Evolutionary conservation across 129 eudicot species (phyloP).

Genomic region (Artemisia tridentata): DNA sequence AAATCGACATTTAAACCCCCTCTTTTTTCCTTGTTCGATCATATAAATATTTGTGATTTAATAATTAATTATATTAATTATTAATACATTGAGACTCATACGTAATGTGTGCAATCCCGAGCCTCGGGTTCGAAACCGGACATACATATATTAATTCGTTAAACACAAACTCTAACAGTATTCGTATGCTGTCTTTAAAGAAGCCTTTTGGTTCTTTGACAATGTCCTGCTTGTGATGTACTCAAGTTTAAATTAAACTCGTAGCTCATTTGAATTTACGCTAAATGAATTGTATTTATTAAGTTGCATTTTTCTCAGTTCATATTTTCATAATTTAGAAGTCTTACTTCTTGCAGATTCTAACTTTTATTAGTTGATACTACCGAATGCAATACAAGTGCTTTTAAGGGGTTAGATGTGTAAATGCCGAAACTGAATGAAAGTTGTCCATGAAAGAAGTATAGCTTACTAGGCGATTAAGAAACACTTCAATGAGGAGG

Average conservation of each 20-base stretch:
- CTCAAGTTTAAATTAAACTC: not conserved
- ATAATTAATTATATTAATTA: too few relatives aligned
- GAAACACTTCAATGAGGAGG: conserved; percentile 61
- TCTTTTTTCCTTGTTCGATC: too few relatives aligned
- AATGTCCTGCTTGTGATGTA: not conserved
- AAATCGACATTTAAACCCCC: too few relatives aligned
- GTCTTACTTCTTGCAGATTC: not conserved
- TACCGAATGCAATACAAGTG: not conserved
- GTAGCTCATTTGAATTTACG: not conserved
- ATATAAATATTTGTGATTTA: too few relatives aligned
- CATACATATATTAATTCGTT: too few relatives aligned
- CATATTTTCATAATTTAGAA: not conserved
- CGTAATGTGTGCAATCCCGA: too few relatives aligned
- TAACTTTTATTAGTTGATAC: not conserved
- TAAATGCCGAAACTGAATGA: conserved; percentile 2
- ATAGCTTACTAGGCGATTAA: conserved; percentile 70
- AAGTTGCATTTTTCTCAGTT: conserved; percentile 4
- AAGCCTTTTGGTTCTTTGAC: conserved; percentile 3
- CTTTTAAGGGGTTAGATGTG: conserved; percentile 1
- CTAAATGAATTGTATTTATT: not conserved
- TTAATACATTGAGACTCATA: too few relatives aligned
- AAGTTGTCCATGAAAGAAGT: conserved; percentile 6
- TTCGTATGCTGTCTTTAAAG: not conserved
- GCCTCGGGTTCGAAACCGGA: too few relatives aligned
- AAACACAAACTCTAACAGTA: too few relatives aligned